A percentile compares a stretch with the other conserved stretches of the same genome.
These are phyloP conservation scores for Termitomyces sp. DNA, from an alignment of 768 basidiomycete genomes.

Conservation along the genomic window DNA sequence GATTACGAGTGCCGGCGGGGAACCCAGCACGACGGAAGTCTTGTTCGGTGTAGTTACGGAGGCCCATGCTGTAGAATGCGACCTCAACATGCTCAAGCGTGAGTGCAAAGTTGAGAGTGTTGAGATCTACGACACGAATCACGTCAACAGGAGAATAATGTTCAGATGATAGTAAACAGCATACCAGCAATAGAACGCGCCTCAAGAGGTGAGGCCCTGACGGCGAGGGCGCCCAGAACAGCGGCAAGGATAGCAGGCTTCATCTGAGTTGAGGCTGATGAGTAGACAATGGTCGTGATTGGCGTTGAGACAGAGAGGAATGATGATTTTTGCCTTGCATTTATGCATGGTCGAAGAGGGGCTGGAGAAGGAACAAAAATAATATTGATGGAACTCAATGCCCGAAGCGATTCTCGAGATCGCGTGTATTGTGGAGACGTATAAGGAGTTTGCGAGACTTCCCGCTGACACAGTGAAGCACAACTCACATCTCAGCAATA, in stretches of 20 bases:
- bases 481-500: not conserved
- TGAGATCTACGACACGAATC: not conserved
- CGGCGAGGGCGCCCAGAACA: slow-evolving; percentile 5
- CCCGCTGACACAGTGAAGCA: not conserved
- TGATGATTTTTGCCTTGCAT: not conserved
- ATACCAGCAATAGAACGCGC: not conserved
- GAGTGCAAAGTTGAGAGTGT: slow-evolving; percentile 15
- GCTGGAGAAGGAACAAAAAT: slow-evolving; percentile 3
- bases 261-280: slow-evolving; percentile 2
- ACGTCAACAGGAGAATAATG: not conserved
- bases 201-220: slow-evolving; percentile 1
- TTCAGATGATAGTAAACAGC: not conserved
- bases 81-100: slow-evolving; percentile 15
- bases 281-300: not conserved
- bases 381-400: not conserved
- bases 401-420: not conserved
- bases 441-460: slow-evolving; percentile 2
- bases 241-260: slow-evolving; percentile 11
- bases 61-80: slow-evolving; percentile 13
- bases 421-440: not conserved
- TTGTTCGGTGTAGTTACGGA: slow-evolving; percentile 7
- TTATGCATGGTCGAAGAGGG: slow-evolving; percentile 10
- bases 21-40: slow-evolving; percentile 10
- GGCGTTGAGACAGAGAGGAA: not conserved
- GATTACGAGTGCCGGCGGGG: slow-evolving; percentile 10